phyloP scores from a whole-genome alignment of 164 flowering plant species.

The Dillenia turbinata region DNA sequence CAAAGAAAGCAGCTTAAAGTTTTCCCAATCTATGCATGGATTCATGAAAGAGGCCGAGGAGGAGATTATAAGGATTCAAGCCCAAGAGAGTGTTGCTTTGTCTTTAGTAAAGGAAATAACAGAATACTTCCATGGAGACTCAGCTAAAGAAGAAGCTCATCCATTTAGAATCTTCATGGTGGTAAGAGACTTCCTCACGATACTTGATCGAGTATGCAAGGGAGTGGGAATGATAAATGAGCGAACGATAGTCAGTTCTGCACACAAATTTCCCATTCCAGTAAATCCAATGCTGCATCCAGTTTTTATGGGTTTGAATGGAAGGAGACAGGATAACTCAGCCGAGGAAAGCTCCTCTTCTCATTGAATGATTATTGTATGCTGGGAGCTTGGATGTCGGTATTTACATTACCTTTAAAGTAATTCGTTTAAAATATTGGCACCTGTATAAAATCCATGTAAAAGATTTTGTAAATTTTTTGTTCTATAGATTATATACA shows the following conservation, averaged over 20 bases:
- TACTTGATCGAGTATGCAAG: conserved; percentile 78
- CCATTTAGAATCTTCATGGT: conserved; percentile 84
- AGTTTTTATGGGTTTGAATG: conserved; percentile 36
- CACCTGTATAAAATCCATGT: conserved; percentile 34
- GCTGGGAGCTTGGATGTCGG: too few species aligned
- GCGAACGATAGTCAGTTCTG: conserved; percentile 64
- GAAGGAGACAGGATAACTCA: conserved; percentile 34
- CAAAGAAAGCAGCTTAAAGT: conserved; percentile 30
- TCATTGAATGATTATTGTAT: conserved; percentile 6
- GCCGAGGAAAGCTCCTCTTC: conserved; percentile 54
- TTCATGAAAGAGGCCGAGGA: conserved; percentile 67
- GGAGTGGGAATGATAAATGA: conserved; percentile 80
- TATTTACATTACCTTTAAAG: too few species aligned
- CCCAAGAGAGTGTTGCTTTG: conserved; percentile 68
- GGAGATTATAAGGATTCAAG: conserved; percentile 66
- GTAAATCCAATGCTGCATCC: conserved; percentile 52
- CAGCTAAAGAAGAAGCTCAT: conserved; percentile 91
- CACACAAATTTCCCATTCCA: conserved; percentile 66
- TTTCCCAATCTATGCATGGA: conserved; percentile 50
- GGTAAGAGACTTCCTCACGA: conserved; percentile 70
- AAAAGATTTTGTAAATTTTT: conserved; percentile 38
- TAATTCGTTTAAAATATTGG: conserved; percentile 5
- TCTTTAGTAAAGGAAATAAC: conserved; percentile 86
- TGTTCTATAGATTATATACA: conserved; percentile 28
- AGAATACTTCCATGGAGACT: conserved; percentile 91